Evolutionary conservation across 768 basidiomycete genomes (phyloP), one percentile per base, ranked within the genome.

Genomic region (Crassisporium funariophilum): DNA sequence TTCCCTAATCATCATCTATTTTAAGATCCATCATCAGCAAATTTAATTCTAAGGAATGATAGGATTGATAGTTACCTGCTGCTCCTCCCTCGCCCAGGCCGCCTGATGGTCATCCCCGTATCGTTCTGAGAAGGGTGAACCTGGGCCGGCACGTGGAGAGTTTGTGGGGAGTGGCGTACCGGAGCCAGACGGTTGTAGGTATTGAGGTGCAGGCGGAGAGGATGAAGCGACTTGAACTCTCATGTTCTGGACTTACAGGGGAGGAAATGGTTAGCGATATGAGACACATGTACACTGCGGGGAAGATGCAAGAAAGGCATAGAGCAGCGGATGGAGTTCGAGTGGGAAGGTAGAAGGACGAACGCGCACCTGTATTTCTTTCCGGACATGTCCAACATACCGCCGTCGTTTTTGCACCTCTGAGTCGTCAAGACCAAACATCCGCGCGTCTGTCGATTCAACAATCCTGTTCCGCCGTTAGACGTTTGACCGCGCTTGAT

Each of bases 31-130:
- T 31, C 35, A 35, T 42, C 13, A 41, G 16, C 12, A 41, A 31
- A 31, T 31, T 11, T 11, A 31, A 5, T 10, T 31, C 10, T 11
- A 29, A 31, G 29, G 5, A 10, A 5, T 11, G n/a, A 11, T 31
- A n/a, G 27, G 29, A 10, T 31, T n/a, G 10, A 31, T 5, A 57
- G 69, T n/a, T 48, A 83, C 90, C 75, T 92, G 83, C 65, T 89
- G 94, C 59, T 97, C 93, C 63, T 94, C 82, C 48, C 75, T 69
- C 38, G 91, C 88, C 90, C 93, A 97, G 12, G 81, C 81, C 1
- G 77, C 72, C 59, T 93, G 85, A 38, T 87, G 80, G 55, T 87
- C 83, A 36, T 81, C 81, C 13, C 67, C 71, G 25, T 61, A 65
- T 45, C 61, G 53, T 36, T 65, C 70, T 35, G 63, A 58, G 35